Conservation (phyloP, 768 basidiomycete species). For the Psilocybe tampanensis region DNA sequence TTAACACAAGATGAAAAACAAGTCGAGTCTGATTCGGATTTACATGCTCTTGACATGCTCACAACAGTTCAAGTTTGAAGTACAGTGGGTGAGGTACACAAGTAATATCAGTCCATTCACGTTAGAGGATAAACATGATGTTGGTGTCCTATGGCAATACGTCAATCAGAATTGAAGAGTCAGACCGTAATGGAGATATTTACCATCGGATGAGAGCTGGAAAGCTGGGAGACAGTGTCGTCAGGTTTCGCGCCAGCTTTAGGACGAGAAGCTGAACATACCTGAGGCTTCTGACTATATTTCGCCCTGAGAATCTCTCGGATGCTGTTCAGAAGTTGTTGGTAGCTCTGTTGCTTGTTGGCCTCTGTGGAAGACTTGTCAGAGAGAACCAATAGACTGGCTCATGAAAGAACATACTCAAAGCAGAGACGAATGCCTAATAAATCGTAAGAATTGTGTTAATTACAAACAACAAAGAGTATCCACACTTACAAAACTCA, state of each 20-base stretch:
- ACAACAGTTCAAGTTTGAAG: no score
- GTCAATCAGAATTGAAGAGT: background rate
- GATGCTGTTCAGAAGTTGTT: constrained; percentile 41
- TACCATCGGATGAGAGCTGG: constrained; percentile 42
- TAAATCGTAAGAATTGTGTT: constrained; percentile 23
- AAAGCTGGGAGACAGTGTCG: constrained; percentile 28
- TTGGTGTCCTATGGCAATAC: constrained; percentile 35
- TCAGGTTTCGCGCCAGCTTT: background rate
- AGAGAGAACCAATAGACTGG: background rate
- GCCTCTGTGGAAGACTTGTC: constrained; percentile 27
- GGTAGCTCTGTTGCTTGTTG: constrained; percentile 45
- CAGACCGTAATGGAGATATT: constrained; percentile 13
- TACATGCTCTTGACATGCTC: no score
- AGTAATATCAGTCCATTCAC: no score
- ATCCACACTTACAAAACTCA: constrained; percentile 64
- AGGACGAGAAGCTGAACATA: constrained; percentile 3
- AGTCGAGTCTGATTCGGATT: no score
- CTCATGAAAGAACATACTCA: constrained; percentile 39
- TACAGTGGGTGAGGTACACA: no score
- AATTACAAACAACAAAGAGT: background rate
- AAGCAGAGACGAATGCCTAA: constrained; percentile 58
- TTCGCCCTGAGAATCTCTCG: constrained; percentile 40
- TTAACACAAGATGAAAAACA: no score
- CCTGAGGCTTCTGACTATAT: constrained; percentile 47
- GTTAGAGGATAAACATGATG: constrained; percentile 40